These are phyloP conservation scores for Aquilaria yunnanensis DNA, from an alignment of 345 rosid genomes.

Conservation along the genomic window DNA sequence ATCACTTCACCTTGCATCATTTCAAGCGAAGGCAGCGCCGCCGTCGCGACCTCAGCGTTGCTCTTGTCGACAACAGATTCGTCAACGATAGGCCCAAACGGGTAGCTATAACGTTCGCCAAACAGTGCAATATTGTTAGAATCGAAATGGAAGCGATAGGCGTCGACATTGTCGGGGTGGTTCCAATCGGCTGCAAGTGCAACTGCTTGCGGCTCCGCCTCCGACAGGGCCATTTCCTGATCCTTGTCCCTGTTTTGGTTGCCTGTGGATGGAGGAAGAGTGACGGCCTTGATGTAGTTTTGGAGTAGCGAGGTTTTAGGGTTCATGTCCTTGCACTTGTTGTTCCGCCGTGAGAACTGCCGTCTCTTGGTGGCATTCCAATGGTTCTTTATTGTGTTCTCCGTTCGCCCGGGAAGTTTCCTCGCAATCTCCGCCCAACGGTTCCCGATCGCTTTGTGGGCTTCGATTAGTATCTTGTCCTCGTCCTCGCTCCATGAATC, in stretches of 20 bases:
- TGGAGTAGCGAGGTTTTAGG: conserved; percentile 18
- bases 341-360: conserved; percentile 28
- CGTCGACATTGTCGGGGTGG: not conserved
- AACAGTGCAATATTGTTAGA: conserved; percentile 3
- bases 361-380: conserved; percentile 53
- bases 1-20: conserved; percentile 1
- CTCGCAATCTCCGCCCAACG: conserved; percentile 70
- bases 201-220: not conserved
- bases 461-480: conserved; percentile 31
- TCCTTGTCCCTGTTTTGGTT: not conserved
- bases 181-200: not conserved
- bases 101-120: conserved; percentile 7
- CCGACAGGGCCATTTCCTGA: not conserved
- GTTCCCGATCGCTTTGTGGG: conserved; percentile 57
- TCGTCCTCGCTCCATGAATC: conserved; percentile 70
- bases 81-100: conserved; percentile 15
- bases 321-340: conserved; percentile 21
- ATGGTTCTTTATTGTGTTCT: conserved; percentile 57
- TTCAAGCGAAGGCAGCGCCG: conserved; percentile 12
- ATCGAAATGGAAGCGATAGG: conserved; percentile 1
- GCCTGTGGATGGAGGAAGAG: not conserved
- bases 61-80: conserved; percentile 17
- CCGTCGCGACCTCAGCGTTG: conserved; percentile 11
- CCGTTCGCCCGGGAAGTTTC: conserved; percentile 49
- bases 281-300: conserved; percentile 31